phyloP scores from a whole-genome alignment of 345 rosid genomes.

The Corchorus olitorius region DNA sequence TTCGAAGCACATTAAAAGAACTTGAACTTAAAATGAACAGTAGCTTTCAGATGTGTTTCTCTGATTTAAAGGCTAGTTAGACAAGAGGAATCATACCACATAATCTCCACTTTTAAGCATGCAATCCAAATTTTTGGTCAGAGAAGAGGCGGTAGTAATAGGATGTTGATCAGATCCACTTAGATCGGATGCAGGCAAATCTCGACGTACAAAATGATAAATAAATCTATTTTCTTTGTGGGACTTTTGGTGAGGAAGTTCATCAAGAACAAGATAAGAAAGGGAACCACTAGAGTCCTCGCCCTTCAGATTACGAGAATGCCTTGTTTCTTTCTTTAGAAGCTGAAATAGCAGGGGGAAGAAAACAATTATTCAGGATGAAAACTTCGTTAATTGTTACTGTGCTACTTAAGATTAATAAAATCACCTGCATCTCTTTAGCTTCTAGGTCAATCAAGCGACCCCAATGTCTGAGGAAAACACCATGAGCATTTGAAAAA shows the following conservation, averaged over 20 bases:
- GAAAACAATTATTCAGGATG: background rate
- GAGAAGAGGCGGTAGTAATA: slow-evolving; percentile 29
- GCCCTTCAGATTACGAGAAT: slow-evolving; percentile 44
- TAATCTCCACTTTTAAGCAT: slow-evolving; percentile 78
- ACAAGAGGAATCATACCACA: slow-evolving; percentile 60
- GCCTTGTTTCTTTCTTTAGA: slow-evolving; percentile 57
- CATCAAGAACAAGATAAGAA: slow-evolving; percentile 79
- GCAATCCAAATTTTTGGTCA: slow-evolving; percentile 53
- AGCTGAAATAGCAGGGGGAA: slow-evolving; percentile 53
- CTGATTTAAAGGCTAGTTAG: slow-evolving; percentile 10
- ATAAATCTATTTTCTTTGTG: slow-evolving; percentile 58
- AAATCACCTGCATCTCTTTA: slow-evolving; percentile 75
- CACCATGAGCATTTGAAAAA: slow-evolving; percentile 62
- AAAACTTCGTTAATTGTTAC: background rate
- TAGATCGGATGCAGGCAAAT: slow-evolving; percentile 29
- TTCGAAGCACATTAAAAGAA: slow-evolving; percentile 13
- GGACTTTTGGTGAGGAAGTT: slow-evolving; percentile 44
- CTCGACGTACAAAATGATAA: slow-evolving; percentile 71
- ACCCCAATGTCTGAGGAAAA: slow-evolving; percentile 80
- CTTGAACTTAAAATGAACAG: background rate
- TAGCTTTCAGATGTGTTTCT: background rate
- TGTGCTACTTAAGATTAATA: background rate
- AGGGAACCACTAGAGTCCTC: slow-evolving; percentile 49
- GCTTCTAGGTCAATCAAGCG: slow-evolving; percentile 87
- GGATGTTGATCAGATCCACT: slow-evolving; percentile 41